Percentiles rank a stretch among this genome's conserved stretches.
Evolutionary conservation across 108 stramenopile species (phyloP).

Genomic region (Asterionellopsis glacialis): DNA sequence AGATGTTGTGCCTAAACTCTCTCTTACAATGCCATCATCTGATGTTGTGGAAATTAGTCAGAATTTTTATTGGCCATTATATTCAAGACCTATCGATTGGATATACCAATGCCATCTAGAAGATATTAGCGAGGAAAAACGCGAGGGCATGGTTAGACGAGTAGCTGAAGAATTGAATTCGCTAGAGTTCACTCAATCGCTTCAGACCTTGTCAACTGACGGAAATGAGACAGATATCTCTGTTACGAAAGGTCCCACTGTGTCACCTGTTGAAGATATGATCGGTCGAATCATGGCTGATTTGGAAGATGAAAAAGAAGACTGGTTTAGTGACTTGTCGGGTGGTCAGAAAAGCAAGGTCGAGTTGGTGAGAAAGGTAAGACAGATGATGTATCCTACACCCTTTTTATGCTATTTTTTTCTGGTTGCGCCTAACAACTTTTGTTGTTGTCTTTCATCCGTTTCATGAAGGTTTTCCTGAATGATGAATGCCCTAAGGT

Average conservation of each 20-base stretch:
- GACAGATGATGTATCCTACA: not conserved
- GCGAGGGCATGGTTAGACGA: conserved; percentile 17
- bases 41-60: conserved; percentile 83
- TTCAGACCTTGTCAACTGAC: not conserved
- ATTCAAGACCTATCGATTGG: conserved; percentile 81
- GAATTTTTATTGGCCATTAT: conserved; percentile 84
- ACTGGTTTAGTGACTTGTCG: conserved; percentile 83
- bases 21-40: conserved; percentile 77
- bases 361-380: conserved; percentile 64
- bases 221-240: too few species aligned
- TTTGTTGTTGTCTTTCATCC: not conserved
- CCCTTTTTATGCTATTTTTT: not conserved
- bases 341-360: conserved; percentile 89
- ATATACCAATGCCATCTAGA: conserved; percentile 61
- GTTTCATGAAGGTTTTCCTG: conserved; percentile 41
- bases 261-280: conserved; percentile 18
- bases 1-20: conserved; percentile 37
- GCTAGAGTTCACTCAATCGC: conserved; percentile 53
- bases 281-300: conserved; percentile 47
- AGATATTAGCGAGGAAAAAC: conserved; percentile 30
- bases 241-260: conserved; percentile 10
- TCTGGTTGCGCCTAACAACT: not conserved
- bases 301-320: conserved; percentile 74
- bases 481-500: conserved; percentile 65
- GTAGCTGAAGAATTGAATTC: conserved; percentile 64